Conservation (phyloP, 495 filamentous ascomycete genomes). For the Tuber aestivum region DNA sequence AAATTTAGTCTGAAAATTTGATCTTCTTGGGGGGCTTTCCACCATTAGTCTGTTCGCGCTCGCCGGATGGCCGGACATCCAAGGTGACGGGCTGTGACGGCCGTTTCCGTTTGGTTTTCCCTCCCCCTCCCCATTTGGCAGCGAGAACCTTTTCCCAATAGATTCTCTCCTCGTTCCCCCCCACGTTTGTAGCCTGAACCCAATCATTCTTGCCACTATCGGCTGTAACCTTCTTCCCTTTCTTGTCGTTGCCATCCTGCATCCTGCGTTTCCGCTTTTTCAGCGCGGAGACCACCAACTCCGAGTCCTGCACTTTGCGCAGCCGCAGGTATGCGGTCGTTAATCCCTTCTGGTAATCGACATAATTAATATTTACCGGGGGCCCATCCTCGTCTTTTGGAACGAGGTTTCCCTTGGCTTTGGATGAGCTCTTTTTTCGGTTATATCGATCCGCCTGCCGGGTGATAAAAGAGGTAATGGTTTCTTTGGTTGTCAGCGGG, state of each 20-base stretch:
- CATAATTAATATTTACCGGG: slow-evolving; percentile 34
- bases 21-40: slow-evolving; percentile 9
- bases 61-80: not conserved
- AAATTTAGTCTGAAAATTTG: slow-evolving; percentile 11
- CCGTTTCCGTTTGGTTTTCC: slow-evolving; percentile 4
- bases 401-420: not conserved
- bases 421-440: slow-evolving; percentile 16
- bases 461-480: slow-evolving; percentile 33
- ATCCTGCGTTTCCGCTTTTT: slow-evolving; percentile 35
- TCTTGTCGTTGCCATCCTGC: slow-evolving; percentile 33
- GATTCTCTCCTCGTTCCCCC: slow-evolving; percentile 31
- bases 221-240: slow-evolving; percentile 24
- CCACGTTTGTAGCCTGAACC: slow-evolving; percentile 30
- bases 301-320: slow-evolving; percentile 26
- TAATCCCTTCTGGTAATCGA: slow-evolving; percentile 39
- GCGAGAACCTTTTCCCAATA: slow-evolving; percentile 39
- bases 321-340: slow-evolving; percentile 33
- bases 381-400: not conserved
- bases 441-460: slow-evolving; percentile 32
- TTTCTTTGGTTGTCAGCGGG: slow-evolving; percentile 28
- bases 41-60: not conserved
- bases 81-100: not conserved
- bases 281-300: slow-evolving; percentile 32
- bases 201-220: slow-evolving; percentile 12
- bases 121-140: slow-evolving; percentile 20